phyloP scores from a whole-genome alignment of 2,329 filamentous ascomycete species.

The Fusarium neocosmosporiellum region DNA sequence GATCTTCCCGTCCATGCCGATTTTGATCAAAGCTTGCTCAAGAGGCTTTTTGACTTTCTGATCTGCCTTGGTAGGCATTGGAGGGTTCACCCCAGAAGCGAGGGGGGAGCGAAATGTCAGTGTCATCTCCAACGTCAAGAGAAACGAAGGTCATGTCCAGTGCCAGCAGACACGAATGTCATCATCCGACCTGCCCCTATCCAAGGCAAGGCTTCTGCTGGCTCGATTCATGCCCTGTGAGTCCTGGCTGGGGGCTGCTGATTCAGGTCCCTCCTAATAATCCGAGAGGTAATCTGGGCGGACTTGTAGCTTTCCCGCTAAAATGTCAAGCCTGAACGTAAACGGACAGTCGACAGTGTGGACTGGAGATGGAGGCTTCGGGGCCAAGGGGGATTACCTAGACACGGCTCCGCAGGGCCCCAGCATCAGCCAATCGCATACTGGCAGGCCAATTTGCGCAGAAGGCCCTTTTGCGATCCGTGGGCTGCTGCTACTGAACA shows the following conservation, averaged over 20 bases:
- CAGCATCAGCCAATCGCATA: slow-evolving; percentile 23
- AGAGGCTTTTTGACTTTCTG: slow-evolving; percentile 13
- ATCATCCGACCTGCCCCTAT: slow-evolving; percentile 1
- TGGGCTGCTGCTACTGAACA: slow-evolving; percentile 20
- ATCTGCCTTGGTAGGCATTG: slow-evolving; percentile 2
- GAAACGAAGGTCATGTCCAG: background rate
- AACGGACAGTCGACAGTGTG: slow-evolving; percentile 24
- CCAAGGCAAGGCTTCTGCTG: background rate
- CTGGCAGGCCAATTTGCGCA: slow-evolving; percentile 30
- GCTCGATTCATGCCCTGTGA: slow-evolving; percentile 1
- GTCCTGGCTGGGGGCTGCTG: slow-evolving; percentile 26
- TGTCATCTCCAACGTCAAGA: slow-evolving; percentile 14
- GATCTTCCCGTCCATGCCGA: slow-evolving; percentile 30
- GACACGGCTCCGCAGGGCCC: slow-evolving; percentile 30
- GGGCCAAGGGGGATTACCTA: slow-evolving; percentile 25
- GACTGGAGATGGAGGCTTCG: slow-evolving; percentile 22
- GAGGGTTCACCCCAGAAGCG: slow-evolving; percentile 3
- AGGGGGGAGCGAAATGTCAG: slow-evolving; percentile 4
- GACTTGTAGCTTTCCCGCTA: slow-evolving; percentile 36
- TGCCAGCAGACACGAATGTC: background rate
- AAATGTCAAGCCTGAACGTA: slow-evolving; percentile 31
- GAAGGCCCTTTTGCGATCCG: slow-evolving; percentile 26
- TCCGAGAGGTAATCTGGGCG: slow-evolving; percentile 33
- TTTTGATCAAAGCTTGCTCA: slow-evolving; percentile 19
- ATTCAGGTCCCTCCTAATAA: slow-evolving; percentile 37